Conservation (phyloP, 495 filamentous ascomycete genomes). For the Xylaria venustula region DNA sequence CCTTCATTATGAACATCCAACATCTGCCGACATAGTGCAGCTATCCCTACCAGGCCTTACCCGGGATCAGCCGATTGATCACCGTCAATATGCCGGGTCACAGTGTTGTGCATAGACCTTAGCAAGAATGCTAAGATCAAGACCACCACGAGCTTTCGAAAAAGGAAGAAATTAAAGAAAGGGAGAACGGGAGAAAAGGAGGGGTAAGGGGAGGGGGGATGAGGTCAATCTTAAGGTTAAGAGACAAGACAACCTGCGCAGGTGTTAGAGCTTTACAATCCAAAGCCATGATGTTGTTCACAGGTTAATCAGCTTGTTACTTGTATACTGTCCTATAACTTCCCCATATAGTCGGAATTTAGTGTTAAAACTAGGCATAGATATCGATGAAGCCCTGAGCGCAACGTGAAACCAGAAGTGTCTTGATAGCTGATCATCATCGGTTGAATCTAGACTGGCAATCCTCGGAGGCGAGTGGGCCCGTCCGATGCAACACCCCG, state of each 20-base stretch:
- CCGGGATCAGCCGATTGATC: background rate
- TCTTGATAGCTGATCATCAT: background rate
- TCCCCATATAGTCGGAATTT: background rate
- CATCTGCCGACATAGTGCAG: too few relatives aligned
- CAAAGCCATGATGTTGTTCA: background rate
- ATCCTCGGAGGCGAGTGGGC: background rate
- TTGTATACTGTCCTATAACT: background rate
- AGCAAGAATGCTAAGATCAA: too few relatives aligned
- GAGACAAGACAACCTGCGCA: too few relatives aligned
- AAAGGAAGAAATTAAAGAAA: too few relatives aligned
- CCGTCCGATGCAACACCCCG: constrained; percentile 9
- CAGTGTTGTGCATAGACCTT: too few relatives aligned
- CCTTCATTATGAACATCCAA: too few relatives aligned
- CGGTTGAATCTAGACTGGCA: background rate
- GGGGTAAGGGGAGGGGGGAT: too few relatives aligned
- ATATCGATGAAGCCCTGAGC: background rate
- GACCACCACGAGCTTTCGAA: too few relatives aligned
- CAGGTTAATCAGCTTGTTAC: background rate
- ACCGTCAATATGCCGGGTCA: background rate
- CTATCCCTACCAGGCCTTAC: too few relatives aligned
- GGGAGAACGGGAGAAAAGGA: too few relatives aligned
- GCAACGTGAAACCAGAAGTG: background rate
- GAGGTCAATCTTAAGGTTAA: too few relatives aligned
- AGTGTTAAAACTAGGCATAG: background rate
- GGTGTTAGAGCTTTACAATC: too few relatives aligned